Base-by-base conservation (phyloP, 805 yeast genomes). In the Maudiozyma saulgeensis region DNA sequence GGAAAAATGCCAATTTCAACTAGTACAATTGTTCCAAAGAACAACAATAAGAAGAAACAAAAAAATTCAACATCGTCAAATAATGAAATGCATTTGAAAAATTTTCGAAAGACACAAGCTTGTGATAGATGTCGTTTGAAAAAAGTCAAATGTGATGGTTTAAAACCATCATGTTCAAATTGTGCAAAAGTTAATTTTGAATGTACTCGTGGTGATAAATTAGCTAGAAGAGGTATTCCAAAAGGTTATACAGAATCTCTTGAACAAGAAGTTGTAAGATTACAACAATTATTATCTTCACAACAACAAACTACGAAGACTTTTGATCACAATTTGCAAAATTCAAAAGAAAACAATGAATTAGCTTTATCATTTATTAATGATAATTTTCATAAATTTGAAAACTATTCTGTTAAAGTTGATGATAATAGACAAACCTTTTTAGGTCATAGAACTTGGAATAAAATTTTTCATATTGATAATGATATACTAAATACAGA, bases 171-270 rank as follows among this genome's bases (percentile, higher is more conserved):
- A 34, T 85, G 95, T 61, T 71, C 80, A 37, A 82, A 82, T 58
- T 85, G 93, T 60, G 67, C 69, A 35, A 77, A 77, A 53, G 79
- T 81, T 41, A 83, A 82, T 0, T 81, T 81, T 57, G 79, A 76
- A 43, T 85, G 95, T 63, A 76, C 79, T 40, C 84, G 84, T 3
- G 78, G 84, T 49, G 91, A 84, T 66, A 83, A 82, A 60, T 66
- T 85, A 26, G 80, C 89, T 0, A 72, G 95, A 64, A 72, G 88
- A 51, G 86, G 90, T 1, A 83, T 84, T 53, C 91, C 93, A 2
- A 81, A 82, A 57, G 91, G 93, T 0, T 85, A 85, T 59, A 85
- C 95, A 0, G 87, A 83, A 65, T 80, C 79, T 56, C 67, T 85
- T 55, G 95, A 85, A 58, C 73, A 72, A 49, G 80, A 78, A 56